Base-by-base conservation (phyloP, 345 rosid genomes). In the Boechera divaricarpa region DNA sequence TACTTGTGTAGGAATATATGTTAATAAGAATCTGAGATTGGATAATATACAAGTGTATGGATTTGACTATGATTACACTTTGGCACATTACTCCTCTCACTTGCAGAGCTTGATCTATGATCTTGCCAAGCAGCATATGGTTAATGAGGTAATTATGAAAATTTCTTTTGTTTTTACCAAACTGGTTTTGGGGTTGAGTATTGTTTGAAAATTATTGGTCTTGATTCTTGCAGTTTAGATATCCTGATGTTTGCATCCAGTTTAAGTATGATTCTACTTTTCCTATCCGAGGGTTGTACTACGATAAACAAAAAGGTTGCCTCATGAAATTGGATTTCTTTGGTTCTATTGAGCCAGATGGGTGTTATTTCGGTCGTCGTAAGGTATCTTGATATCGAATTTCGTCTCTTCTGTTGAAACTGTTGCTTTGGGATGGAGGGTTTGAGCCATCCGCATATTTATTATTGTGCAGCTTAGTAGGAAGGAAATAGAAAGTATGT, bases 241-340 rank as follows among this genome's bases (percentile, higher is more conserved):
- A 94, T 79, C 99, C 99, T 21, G 95, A 90, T 62, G 60, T 73
- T 67, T 94, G 97, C 66, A 78, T 84, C 79, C 75, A 66, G 21
- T 88, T 94, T 80, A 83, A 83, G 69, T 92, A 94, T 75, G 98
- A 94, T 82, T 86, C 90, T 38, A 82, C 86, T 51, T 94, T 94
- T 79, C 98, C 98, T 0, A 94, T 94, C 73, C 85, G 98, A 75
- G 98, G 98, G 18, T 81, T 94, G 45, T 88, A 88, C 78, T 94
- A 89, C 70, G 98, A 92, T 72, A 94, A 83, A 90, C 86, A 73
- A 70, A 91, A 86, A 54, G 98, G 96, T 0, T 94, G 92, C 69
- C 96, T 94, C 31, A 79, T 92, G 86, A 94, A 94, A 83, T 76
- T 92, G 84, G 99, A 94, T 85, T 94, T 94, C 85, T 94, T 94